Percentiles rank a stretch among this genome's conserved stretches.
Conservation (phyloP, 1,284 basidiomycete genomes). For the Peniophora sp. region DNA sequence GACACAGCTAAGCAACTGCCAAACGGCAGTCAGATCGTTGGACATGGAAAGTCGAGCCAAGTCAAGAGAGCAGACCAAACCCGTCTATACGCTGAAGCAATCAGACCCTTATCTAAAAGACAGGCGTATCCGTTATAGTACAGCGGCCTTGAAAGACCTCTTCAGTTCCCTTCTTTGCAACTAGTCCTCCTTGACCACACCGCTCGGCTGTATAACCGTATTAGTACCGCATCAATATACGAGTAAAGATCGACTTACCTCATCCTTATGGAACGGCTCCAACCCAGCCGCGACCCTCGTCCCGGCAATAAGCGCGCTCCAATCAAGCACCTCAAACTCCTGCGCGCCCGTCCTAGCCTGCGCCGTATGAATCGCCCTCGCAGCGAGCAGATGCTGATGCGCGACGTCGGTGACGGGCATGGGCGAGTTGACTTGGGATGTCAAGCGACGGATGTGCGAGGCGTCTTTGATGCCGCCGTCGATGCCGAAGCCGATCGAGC, state of each 20-base stretch:
- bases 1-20: too few relatives aligned
- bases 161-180: too few relatives aligned
- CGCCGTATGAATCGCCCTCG: constrained; percentile 56
- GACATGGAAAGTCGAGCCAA: too few relatives aligned
- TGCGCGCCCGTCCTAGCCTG: constrained; percentile 37
- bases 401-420: constrained; percentile 77
- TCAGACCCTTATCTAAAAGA: too few relatives aligned
- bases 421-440: constrained; percentile 62
- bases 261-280: constrained; percentile 46
- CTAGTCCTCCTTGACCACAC: too few relatives aligned
- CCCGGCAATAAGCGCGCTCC: constrained; percentile 66
- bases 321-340: constrained; percentile 53
- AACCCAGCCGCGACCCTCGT: constrained; percentile 63
- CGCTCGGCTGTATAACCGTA: too few relatives aligned
- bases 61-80: too few relatives aligned
- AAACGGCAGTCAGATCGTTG: too few relatives aligned
- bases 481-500: constrained; percentile 75
- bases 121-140: too few relatives aligned
- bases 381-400: constrained; percentile 72
- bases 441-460: constrained; percentile 55
- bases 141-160: too few relatives aligned
- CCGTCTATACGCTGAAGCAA: too few relatives aligned
- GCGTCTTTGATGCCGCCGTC: constrained; percentile 86
- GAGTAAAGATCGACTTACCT: constrained; percentile 18
- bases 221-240: too few relatives aligned